A percentile compares a stretch with the other conserved stretches of the same genome.
Evolutionary conservation across 371 early-diverging fungal species (phyloP).

Genomic region (Lichtheimia hyalospora): DNA sequence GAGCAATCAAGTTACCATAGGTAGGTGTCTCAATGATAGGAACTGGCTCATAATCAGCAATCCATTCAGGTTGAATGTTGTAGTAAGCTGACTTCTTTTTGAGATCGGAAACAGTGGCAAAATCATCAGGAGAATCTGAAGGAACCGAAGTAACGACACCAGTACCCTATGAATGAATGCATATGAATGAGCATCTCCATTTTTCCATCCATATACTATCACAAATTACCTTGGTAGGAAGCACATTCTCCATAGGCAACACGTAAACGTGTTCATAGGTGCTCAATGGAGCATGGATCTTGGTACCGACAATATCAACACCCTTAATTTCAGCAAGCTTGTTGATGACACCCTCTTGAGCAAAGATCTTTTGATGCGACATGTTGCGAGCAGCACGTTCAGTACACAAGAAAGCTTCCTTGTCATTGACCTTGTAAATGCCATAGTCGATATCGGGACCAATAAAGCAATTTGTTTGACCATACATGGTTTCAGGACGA

Average conservation of each 20-base stretch:
- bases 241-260: constrained; percentile 96
- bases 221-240: constrained; percentile 70
- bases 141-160: constrained; percentile 99
- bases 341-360: constrained; percentile 61
- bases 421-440: constrained; percentile 73
- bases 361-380: constrained; percentile 89
- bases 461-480: constrained; percentile 98
- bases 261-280: constrained; percentile 82
- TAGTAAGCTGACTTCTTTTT: constrained; percentile 94
- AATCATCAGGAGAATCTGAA: constrained; percentile 98
- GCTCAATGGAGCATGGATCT: constrained; percentile 89
- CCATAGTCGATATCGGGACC: constrained; percentile 92
- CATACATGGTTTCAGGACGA: constrained; percentile 99
- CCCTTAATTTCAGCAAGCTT: constrained; percentile 84
- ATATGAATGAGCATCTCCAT: neutral
- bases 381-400: constrained; percentile 96
- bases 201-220: neutral
- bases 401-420: constrained; percentile 87
- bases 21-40: constrained; percentile 88
- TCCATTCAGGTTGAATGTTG: constrained; percentile 88
- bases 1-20: constrained; percentile 87
- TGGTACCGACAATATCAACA: constrained; percentile 82
- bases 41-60: constrained; percentile 76
- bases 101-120: constrained; percentile 85
- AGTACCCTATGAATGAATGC: constrained; percentile 77